phyloP scores from a whole-genome alignment of 805 yeast genomes.

The Kodamaea laetipori region DNA sequence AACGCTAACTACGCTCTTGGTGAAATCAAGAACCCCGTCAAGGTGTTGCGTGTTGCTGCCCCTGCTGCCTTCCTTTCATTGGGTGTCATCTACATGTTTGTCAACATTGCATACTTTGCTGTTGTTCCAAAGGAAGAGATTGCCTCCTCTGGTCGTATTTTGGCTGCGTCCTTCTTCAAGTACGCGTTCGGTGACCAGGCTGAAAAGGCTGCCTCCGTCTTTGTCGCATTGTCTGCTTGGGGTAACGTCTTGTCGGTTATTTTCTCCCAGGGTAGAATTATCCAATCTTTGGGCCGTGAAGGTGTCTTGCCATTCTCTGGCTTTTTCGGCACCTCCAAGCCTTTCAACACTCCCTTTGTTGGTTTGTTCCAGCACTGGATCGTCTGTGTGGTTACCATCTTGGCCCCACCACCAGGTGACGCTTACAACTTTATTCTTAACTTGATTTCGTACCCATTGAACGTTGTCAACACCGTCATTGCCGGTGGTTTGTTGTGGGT shows the following conservation, averaged over 20 bases:
- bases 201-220: conserved; percentile 71
- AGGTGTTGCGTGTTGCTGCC: conserved; percentile 70
- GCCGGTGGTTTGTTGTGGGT: conserved; percentile 64
- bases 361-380: conserved; percentile 79
- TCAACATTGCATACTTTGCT: conserved; percentile 77
- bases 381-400: conserved; percentile 68
- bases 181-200: conserved; percentile 71
- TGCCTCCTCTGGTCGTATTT: conserved; percentile 61
- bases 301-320: conserved; percentile 75
- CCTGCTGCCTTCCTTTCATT: conserved; percentile 67
- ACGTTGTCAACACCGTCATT: conserved; percentile 68
- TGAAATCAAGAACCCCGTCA: conserved; percentile 73
- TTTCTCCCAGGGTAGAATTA: conserved; percentile 78
- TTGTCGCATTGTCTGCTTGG: conserved; percentile 78
- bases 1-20: conserved; percentile 83
- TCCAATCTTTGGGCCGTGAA: conserved; percentile 81
- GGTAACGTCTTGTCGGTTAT: conserved; percentile 83
- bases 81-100: conserved; percentile 69
- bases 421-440: conserved; percentile 82
- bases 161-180: conserved; percentile 76
- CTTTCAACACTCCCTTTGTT: conserved; percentile 71
- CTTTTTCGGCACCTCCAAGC: conserved; percentile 69
- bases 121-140: conserved; percentile 72
- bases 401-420: conserved; percentile 82
- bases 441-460: conserved; percentile 78